phyloP scores from a whole-genome alignment of 1,284 basidiomycete genomes.

The Malassezia furfur region DNA sequence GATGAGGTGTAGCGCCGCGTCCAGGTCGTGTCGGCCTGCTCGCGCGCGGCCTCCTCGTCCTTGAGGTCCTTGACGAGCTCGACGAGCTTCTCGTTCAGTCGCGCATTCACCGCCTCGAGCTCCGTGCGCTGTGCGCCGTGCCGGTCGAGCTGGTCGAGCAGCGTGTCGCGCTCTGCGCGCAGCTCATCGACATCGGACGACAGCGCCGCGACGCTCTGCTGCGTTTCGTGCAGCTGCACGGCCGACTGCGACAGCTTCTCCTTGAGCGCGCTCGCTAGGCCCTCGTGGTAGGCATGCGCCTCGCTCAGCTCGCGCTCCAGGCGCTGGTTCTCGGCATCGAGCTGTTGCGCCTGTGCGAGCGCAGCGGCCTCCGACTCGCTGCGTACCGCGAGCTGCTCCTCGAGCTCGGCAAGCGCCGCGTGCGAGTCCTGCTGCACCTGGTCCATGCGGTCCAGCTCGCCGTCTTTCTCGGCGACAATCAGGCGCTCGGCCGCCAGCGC shows the following conservation, averaged over 20 bases:
- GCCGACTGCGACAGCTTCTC: slow-evolving; percentile 7
- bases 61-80: slow-evolving; percentile 49
- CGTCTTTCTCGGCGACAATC: slow-evolving; percentile 32
- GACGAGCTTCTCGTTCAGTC: slow-evolving; percentile 38
- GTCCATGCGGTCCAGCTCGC: slow-evolving; percentile 37
- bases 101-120: slow-evolving; percentile 29
- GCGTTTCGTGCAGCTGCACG: slow-evolving; percentile 5
- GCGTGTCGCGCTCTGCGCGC: slow-evolving; percentile 1
- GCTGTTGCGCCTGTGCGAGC: slow-evolving; percentile 51
- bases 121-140: slow-evolving; percentile 2
- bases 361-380: slow-evolving; percentile 2
- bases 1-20: slow-evolving; percentile 46
- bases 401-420: slow-evolving; percentile 21
- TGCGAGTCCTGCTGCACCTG: slow-evolving; percentile 27
- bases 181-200: not conserved
- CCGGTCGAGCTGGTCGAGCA: slow-evolving; percentile 5
- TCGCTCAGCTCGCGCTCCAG: slow-evolving; percentile 60
- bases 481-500: slow-evolving; percentile 38
- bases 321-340: slow-evolving; percentile 56
- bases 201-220: not conserved
- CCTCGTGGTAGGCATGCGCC: slow-evolving; percentile 42
- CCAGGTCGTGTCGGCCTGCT: slow-evolving; percentile 49
- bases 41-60: slow-evolving; percentile 49
- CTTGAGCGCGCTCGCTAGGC: slow-evolving; percentile 26
- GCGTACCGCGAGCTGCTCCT: slow-evolving; percentile 20